Percentiles rank a stretch among this genome's conserved stretches.
These are phyloP conservation scores for Lasiosphaeris hirsuta DNA, from an alignment of 495 filamentous ascomycete species.

Conservation along the genomic window DNA sequence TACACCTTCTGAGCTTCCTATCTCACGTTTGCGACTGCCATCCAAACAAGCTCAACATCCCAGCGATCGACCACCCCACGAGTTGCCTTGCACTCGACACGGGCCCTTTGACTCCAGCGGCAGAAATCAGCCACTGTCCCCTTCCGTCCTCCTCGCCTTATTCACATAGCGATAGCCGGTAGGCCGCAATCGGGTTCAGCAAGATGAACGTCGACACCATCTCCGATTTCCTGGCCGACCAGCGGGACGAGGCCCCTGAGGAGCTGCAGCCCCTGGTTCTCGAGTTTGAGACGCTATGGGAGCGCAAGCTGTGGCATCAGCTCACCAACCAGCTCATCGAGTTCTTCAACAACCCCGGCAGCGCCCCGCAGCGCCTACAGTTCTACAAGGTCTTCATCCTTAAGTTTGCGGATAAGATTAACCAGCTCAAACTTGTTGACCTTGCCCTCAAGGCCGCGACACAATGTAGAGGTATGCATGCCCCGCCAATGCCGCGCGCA, in stretches of 20 bases:
- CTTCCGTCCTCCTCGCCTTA: background rate
- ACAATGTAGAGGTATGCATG: constrained; percentile 71
- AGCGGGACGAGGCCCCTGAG: constrained; percentile 79
- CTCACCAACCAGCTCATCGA: constrained; percentile 85
- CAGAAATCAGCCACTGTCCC: background rate
- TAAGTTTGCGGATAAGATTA: constrained; percentile 96
- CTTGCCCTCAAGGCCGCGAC: constrained; percentile 81
- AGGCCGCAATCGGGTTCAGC: background rate
- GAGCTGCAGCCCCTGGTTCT: constrained; percentile 85
- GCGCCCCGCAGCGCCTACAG: constrained; percentile 75
- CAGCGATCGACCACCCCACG: background rate
- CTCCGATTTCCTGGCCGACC: constrained; percentile 83
- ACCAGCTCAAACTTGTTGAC: constrained; percentile 93
- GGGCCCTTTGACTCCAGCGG: too few relatives aligned
- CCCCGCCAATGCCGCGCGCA: constrained; percentile 6
- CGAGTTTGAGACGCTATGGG: constrained; percentile 95
- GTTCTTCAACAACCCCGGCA: constrained; percentile 81
- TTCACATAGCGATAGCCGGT: background rate
- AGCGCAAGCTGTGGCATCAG: constrained; percentile 98
- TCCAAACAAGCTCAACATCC: background rate
- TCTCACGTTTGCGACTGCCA: background rate
- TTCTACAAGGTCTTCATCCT: constrained; percentile 94
- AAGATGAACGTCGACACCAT: constrained; percentile 81
- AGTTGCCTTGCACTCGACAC: background rate
- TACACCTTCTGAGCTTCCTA: background rate